Base-by-base conservation (phyloP, 257 asterid genomes). In the Gardenia jasminoides region DNA sequence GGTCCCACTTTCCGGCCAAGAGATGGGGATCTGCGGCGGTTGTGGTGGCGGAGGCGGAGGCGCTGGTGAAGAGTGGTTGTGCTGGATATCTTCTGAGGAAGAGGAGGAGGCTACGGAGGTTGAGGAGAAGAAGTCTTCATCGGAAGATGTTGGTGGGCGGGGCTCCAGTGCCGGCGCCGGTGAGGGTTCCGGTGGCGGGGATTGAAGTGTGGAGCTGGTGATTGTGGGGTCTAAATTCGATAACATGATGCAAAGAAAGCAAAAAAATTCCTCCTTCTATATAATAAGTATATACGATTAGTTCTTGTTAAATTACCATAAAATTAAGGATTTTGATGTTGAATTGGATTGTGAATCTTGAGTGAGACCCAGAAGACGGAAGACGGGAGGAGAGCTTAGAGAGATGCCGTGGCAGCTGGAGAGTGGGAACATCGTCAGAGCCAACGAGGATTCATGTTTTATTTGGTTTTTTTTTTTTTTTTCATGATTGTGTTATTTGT, bases 111-210 rank as follows among this genome's bases (percentile, higher is more conserved):
- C 82, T 70, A 87, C 77, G 47, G 84, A 85, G 13, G 84, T 71
- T 12, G 95, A 79, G 77, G 97, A 89, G 81, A 92, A 91, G 79
- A 91, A 92, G 31, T 91, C 97, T 72, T 92, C 98, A 72, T 89
- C 95, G 68, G 93, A 88, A 50, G 91, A 86, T 24, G 88, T 87
- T 9, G 87, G 89, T 52, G 67, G 85, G 19, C 54, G 79, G 3
- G 73, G 78, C 1, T 46, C 75, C 1, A 75, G 19, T 30, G 68
- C n/a, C 46, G 80, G 66, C 58, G 46, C 64, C 66, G 81, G 66
- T 11, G 67, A 24, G 16, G 31, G 54, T 3, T 67, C 48, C 52
- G 83, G 68, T 1, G 82, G 47, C 10, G 79, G 58, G 39, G 30
- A 54, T 5, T 70, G 52, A 28, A 41, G 50, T 4, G n/a, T 2